Evolutionary conservation across 768 basidiomycete genomes (phyloP).

Genomic region (Podaxis pistillaris): DNA sequence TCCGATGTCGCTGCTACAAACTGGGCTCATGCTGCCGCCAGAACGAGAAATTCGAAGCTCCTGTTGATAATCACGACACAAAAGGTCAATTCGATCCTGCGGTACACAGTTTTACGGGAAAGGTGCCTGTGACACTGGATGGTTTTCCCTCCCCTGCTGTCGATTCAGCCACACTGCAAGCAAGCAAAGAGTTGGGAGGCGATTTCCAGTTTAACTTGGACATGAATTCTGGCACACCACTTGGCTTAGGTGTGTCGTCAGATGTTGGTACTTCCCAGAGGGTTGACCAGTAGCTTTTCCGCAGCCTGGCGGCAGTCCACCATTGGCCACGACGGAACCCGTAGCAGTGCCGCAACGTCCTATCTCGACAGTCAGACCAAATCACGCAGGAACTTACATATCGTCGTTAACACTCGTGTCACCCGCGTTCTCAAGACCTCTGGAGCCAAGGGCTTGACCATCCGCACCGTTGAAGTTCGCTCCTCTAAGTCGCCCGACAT

Average conservation of each 20-base stretch:
- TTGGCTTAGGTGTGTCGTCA: slow-evolving; percentile 13
- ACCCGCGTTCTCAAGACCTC: slow-evolving; percentile 17
- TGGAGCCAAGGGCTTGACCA: not conserved
- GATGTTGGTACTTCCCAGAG: not conserved
- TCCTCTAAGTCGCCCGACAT: not conserved
- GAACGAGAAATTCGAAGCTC: slow-evolving; percentile 19
- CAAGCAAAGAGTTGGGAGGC: slow-evolving; percentile 15
- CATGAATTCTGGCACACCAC: slow-evolving; percentile 15
- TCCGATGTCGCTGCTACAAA: slow-evolving; percentile 13
- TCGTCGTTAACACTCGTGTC: slow-evolving; percentile 28
- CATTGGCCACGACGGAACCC: slow-evolving; percentile 19
- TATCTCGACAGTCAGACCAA: slow-evolving; percentile 23
- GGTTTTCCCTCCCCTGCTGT: slow-evolving; percentile 15
- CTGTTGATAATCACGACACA: slow-evolving; percentile 20
- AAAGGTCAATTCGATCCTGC: slow-evolving; percentile 21
- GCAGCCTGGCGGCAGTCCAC: slow-evolving; percentile 24
- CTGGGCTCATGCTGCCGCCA: not conserved
- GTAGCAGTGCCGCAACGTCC: slow-evolving; percentile 25
- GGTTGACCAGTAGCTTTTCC: not conserved
- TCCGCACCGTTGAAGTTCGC: slow-evolving; percentile 14
- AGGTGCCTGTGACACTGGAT: slow-evolving; percentile 18
- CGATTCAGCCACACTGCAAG: slow-evolving; percentile 21
- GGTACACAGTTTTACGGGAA: slow-evolving; percentile 20
- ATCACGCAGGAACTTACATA: slow-evolving; percentile 26
- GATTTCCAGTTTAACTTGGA: slow-evolving; percentile 17